phyloP scores from a whole-genome alignment of 306 rosid species.

The Vigna mungo region DNA sequence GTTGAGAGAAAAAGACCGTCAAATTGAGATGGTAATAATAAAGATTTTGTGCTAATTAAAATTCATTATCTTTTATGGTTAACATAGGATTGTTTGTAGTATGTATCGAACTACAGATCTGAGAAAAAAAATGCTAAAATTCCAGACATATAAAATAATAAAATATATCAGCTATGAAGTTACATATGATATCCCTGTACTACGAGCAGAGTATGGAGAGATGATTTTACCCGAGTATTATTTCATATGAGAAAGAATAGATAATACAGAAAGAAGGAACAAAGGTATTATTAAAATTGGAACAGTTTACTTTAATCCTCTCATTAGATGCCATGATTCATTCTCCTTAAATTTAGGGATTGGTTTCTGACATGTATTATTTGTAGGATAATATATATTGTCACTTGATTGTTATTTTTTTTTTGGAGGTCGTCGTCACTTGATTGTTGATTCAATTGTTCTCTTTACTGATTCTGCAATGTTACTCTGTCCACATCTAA shows the following conservation, averaged over 20 bases:
- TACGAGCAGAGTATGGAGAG: neutral
- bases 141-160: slow-evolving; percentile 26
- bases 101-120: neutral
- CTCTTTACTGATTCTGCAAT: slow-evolving; percentile 13
- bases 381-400: neutral
- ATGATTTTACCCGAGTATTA: neutral
- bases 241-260: neutral
- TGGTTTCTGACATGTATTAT: neutral
- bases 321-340: neutral
- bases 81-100: slow-evolving; percentile 17
- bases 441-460: slow-evolving; percentile 29
- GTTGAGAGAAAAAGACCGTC: slow-evolving; percentile 80
- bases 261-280: neutral
- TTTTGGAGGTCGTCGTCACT: neutral
- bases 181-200: slow-evolving; percentile 6
- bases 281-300: neutral
- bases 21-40: slow-evolving; percentile 78
- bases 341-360: neutral
- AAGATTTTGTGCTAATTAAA: neutral
- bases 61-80: slow-evolving; percentile 8
- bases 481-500: slow-evolving; percentile 1
- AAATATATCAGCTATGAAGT: slow-evolving; percentile 5
- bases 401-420: slow-evolving; percentile 5
- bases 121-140: slow-evolving; percentile 23
- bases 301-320: neutral